A percentile compares a stretch with the other conserved stretches of the same genome.
Conservation (phyloP, 305 asterid genomes). For the Rubia occidens region DNA sequence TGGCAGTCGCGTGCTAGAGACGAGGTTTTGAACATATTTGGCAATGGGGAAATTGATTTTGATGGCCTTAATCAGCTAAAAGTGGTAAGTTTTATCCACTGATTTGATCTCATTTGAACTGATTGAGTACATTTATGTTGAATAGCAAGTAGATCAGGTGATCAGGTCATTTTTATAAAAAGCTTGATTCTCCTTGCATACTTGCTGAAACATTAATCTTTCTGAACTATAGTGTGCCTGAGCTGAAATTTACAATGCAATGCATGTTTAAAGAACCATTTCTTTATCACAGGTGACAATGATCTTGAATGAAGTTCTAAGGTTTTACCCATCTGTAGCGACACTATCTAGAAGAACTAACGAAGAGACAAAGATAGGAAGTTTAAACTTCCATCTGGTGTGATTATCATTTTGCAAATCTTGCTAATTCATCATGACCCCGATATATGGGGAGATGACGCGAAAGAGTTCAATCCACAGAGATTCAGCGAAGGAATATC, state of each 20-base stretch:
- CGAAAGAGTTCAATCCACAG: slow-evolving; percentile 35
- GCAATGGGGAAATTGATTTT: slow-evolving; percentile 15
- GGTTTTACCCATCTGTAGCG: slow-evolving; percentile 35
- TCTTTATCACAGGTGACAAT: slow-evolving; percentile 28
- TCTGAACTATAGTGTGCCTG: too few relatives aligned
- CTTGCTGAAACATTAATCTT: not conserved
- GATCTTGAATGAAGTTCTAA: slow-evolving; percentile 41
- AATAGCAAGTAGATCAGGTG: too few relatives aligned
- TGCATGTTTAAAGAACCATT: not conserved
- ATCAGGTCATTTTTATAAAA: too few relatives aligned
- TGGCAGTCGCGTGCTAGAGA: slow-evolving; percentile 33
- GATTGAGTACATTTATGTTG: not conserved
- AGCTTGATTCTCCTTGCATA: not conserved
- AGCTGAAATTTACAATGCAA: not conserved
- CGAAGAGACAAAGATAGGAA: slow-evolving; percentile 25
- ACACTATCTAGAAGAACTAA: slow-evolving; percentile 6
- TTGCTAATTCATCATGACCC: slow-evolving; percentile 20
- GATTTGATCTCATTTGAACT: not conserved
- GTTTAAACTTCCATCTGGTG: slow-evolving; percentile 23
- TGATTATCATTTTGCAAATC: slow-evolving; percentile 16
- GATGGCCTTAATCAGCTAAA: slow-evolving; percentile 30
- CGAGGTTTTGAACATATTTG: slow-evolving; percentile 30
- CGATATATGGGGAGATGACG: slow-evolving; percentile 44
- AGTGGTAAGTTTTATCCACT: slow-evolving; percentile 22
- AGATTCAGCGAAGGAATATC: slow-evolving; percentile 40